These are phyloP conservation scores for Periconia sp. DNA, from an alignment of 2,329 filamentous ascomycete genomes.

Conservation along the genomic window DNA sequence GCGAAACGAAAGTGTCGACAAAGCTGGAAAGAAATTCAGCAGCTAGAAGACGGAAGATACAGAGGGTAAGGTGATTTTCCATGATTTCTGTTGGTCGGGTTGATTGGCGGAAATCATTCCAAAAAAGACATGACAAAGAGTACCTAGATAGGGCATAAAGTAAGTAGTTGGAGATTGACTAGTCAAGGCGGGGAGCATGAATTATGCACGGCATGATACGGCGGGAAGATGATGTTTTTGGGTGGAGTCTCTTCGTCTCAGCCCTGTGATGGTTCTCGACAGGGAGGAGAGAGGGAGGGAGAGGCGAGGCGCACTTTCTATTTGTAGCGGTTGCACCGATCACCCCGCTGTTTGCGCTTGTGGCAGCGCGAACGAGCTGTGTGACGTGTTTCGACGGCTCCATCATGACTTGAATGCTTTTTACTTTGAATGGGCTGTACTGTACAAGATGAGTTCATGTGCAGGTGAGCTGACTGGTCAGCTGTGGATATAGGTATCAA, in stretches of 20 bases:
- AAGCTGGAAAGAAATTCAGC: too few species aligned
- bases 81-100: background rate
- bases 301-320: too few species aligned
- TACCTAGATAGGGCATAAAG: too few species aligned
- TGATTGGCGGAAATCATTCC: background rate
- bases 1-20: too few species aligned
- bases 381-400: too few species aligned
- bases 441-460: too few species aligned
- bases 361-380: background rate
- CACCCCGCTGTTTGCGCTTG: background rate
- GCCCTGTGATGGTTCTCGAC: background rate
- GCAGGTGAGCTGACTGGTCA: too few species aligned
- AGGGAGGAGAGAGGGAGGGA: background rate
- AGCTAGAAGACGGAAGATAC: background rate
- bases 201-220: background rate
- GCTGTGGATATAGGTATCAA: too few species aligned
- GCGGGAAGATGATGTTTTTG: background rate
- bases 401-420: too few species aligned
- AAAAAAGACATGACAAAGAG: background rate
- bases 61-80: background rate
- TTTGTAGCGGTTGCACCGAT: too few species aligned
- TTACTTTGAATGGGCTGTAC: too few species aligned
- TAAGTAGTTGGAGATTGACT: too few species aligned
- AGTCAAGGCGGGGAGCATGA: background rate
- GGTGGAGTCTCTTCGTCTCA: background rate